Conservation (phyloP, 2,329 filamentous ascomycete species). For the Aureobasidium sp. region DNA sequence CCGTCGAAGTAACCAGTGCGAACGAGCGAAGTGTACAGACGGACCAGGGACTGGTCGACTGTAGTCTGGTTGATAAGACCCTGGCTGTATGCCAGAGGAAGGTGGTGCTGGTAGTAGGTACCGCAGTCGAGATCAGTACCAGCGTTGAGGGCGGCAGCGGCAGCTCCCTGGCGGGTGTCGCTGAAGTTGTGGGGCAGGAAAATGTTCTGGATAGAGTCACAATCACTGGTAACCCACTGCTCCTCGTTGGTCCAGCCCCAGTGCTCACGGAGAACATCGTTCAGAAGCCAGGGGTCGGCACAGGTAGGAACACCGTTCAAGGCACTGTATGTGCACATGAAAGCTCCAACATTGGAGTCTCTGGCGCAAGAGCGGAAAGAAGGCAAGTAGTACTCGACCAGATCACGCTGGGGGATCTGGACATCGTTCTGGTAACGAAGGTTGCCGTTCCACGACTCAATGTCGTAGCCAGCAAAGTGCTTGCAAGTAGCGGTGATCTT, state of each 20-base stretch:
- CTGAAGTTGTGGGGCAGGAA: conserved; percentile 41
- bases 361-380: conserved; percentile 49
- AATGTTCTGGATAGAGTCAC: conserved; percentile 54
- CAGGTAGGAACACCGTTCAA: conserved; percentile 60
- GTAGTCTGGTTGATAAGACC: conserved; percentile 37
- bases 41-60: conserved; percentile 42
- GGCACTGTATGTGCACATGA: conserved; percentile 54
- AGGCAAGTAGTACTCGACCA: conserved; percentile 60
- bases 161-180: conserved; percentile 36
- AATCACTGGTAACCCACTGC: conserved; percentile 58
- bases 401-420: conserved; percentile 50
- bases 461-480: conserved; percentile 32
- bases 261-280: conserved; percentile 54
- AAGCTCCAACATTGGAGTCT: conserved; percentile 36
- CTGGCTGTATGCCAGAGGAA: conserved; percentile 35
- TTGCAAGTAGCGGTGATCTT: conserved; percentile 40
- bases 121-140: conserved; percentile 49
- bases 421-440: conserved; percentile 46
- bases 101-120: conserved; percentile 37
- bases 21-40: conserved; percentile 48
- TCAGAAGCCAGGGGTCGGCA: conserved; percentile 53
- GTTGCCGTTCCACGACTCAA: conserved; percentile 25
- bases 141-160: conserved; percentile 40
- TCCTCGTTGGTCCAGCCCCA: conserved; percentile 56
- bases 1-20: conserved; percentile 51